Evolutionary conservation across 2,329 filamentous ascomycete species (phyloP).

Genomic region (Didymella arachidicola): DNA sequence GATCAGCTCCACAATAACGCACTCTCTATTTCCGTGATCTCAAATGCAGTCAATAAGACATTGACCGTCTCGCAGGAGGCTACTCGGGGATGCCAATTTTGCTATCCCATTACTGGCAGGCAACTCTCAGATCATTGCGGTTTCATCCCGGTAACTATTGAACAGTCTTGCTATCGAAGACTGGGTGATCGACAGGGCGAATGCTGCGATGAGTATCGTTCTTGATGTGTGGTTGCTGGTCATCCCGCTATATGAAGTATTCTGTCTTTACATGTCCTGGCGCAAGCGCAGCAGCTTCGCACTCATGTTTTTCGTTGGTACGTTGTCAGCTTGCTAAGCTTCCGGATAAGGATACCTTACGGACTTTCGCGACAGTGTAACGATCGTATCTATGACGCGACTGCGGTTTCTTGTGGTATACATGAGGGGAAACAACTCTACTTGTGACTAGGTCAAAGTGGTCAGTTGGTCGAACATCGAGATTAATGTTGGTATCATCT

Average conservation of each 20-base stretch:
- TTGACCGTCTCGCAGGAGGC: background rate
- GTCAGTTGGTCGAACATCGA: background rate
- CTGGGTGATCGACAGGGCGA: background rate
- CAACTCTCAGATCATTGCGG: background rate
- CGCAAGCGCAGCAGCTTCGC: background rate
- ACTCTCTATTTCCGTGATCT: background rate
- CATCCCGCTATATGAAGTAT: background rate
- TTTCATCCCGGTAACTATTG: background rate
- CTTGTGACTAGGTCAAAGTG: background rate
- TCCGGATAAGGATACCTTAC: background rate
- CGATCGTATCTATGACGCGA: background rate
- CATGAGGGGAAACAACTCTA: background rate
- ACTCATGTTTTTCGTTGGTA: background rate
- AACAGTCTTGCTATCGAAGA: background rate
- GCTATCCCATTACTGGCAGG: background rate
- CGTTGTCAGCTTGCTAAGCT: background rate
- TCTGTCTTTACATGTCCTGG: background rate
- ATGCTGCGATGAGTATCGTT: background rate
- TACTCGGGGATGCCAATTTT: no score
- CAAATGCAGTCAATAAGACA: background rate
- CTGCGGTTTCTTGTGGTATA: background rate
- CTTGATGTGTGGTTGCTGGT: background rate
- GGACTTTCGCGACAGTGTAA: background rate
- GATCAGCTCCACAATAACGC: background rate
- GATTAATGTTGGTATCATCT: background rate